Evolutionary conservation across 306 rosid genomes (phyloP), one percentile per base, ranked within the genome.

Genomic region (Cajanus cajan): DNA sequence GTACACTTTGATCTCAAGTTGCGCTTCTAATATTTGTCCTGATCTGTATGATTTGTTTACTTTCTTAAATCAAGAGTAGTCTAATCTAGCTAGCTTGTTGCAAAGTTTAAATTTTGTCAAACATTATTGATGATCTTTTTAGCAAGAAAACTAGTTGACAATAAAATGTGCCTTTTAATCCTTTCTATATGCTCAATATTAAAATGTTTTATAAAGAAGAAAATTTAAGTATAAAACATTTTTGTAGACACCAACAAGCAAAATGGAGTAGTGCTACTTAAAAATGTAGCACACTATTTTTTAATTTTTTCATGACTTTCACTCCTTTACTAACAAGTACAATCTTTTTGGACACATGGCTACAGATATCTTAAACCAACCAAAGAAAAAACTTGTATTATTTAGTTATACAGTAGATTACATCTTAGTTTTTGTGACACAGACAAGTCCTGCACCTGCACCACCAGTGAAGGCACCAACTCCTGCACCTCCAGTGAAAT

Each of bases 401-500:
- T 63, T 14, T 13, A 28, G 19, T 14, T 55, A 55, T 12, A 41
- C 9, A 47, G 5, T 14, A 13, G n/a, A 21, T 54, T 55, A 22
- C 34, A 21, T 55, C 24, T 36, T 64, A 36, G 36, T 36, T 16
- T 15, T 64, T 63, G 45, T 31, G 41, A 4, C 8, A 47, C 8
- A 57, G 2, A 50, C 11, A 50, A 55, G 10, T 55, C 11, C 40
- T 25, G n/a, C 18, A 12, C 28, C 33, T 15, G 44, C 31, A 4
- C 16, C 71, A 16, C 50, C 71, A 8, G 16, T 65, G 31, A 39
- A 65, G 50, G 9, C 16, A 65, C 85, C 87, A 16, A 4, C 47
- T 37, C 7, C 36, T 14, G 2, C 69, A 0, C 67, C 85, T 6
- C 76, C 67, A 4, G 89, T 79, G 67, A 68, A 48, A 62, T 25